These are phyloP conservation scores for Conringia planisiliqua DNA, from an alignment of 345 rosid genomes.

Conservation along the genomic window DNA sequence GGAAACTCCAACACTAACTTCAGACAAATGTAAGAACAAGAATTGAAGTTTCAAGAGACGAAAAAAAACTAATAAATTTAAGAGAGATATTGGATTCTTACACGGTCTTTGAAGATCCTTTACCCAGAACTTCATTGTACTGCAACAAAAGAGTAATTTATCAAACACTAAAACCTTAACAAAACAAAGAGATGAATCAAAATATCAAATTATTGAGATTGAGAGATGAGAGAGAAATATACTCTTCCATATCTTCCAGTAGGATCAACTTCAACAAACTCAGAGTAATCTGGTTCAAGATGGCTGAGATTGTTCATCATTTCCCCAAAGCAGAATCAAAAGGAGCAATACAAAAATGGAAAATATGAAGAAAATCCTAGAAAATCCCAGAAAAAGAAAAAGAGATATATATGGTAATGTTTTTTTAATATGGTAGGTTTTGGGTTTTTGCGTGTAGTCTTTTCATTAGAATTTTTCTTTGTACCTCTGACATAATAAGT, in stretches of 20 bases:
- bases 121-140: constrained; percentile 92
- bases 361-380: constrained; percentile 4
- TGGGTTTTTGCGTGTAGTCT: constrained; percentile 12
- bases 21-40: not conserved
- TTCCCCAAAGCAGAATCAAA: constrained; percentile 18
- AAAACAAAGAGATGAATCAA: not conserved
- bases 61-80: not conserved
- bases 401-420: not conserved
- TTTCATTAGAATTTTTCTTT: constrained; percentile 6
- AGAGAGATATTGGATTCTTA: constrained; percentile 41
- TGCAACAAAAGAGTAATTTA: constrained; percentile 42
- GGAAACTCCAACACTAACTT: not conserved
- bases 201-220: not conserved
- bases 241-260: constrained; percentile 98
- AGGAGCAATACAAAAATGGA: constrained; percentile 3
- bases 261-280: constrained; percentile 97
- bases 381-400: not conserved
- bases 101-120: constrained; percentile 99
- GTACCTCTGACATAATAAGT: constrained; percentile 13
- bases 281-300: constrained; percentile 50
- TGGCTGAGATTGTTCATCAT: constrained; percentile 61
- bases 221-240: constrained; percentile 11
- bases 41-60: not conserved
- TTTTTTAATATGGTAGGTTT: not conserved
- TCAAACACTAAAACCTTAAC: not conserved